Evolutionary conservation across 2,329 filamentous ascomycete genomes (phyloP).

Genomic region (Pyrenophora tritici-repentis): DNA sequence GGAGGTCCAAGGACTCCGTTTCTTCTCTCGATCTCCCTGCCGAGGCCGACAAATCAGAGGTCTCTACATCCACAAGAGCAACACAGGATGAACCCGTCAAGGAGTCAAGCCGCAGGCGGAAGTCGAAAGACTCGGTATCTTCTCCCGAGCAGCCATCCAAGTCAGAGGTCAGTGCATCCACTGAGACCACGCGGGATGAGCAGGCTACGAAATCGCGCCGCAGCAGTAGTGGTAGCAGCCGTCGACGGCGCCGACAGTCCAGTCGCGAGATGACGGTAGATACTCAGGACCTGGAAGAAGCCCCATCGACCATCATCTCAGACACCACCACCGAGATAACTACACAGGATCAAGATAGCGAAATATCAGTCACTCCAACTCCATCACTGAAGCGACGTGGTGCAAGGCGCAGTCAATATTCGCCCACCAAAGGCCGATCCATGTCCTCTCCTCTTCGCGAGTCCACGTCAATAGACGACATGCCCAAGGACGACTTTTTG

Average conservation of each 20-base stretch:
- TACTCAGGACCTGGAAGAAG: conserved; percentile 28
- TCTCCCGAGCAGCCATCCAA: conserved; percentile 31
- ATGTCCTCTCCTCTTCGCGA: conserved; percentile 39
- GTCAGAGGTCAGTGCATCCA: conserved; percentile 34
- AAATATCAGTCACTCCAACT: conserved; percentile 34
- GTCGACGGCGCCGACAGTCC: conserved; percentile 34
- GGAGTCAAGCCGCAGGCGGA: conserved; percentile 39
- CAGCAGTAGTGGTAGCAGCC: conserved; percentile 29
- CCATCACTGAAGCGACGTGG: conserved; percentile 47
- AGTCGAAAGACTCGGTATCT: conserved; percentile 39
- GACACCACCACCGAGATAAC: conserved; percentile 25
- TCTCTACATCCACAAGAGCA: conserved; percentile 28
- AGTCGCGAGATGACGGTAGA: conserved; percentile 36
- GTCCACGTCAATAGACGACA: conserved; percentile 31
- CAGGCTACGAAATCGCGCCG: conserved; percentile 23
- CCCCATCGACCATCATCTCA: conserved; percentile 26
- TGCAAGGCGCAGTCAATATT: conserved; percentile 46
- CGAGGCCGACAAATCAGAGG: conserved; percentile 32
- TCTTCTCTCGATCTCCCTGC: conserved; percentile 32
- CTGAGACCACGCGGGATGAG: conserved; percentile 26
- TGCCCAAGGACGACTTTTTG: conserved; percentile 20
- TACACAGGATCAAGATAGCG: conserved; percentile 19
- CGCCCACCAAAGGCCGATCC: conserved; percentile 48
- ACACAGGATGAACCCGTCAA: conserved; percentile 27
- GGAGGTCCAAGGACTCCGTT: conserved; percentile 36